A percentile compares a stretch with the other conserved stretches of the same genome.
phyloP scores from a whole-genome alignment of 805 yeast genomes.

The Wickerhamomyces xylosicus region DNA sequence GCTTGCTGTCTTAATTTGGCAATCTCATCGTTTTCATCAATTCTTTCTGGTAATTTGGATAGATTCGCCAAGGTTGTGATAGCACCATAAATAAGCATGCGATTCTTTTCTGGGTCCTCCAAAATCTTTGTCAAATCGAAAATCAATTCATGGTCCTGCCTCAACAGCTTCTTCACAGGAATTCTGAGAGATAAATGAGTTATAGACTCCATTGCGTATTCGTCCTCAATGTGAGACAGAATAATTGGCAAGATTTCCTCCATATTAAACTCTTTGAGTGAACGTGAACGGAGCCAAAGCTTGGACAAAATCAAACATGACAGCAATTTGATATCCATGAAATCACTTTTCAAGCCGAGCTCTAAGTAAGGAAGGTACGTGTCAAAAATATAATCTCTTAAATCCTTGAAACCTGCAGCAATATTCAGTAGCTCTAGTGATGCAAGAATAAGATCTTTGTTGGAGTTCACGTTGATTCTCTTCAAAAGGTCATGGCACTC shows the following conservation, averaged over 20 bases:
- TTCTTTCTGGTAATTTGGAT: constrained; percentile 8
- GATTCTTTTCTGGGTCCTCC: constrained; percentile 7
- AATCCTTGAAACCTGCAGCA: constrained; percentile 40
- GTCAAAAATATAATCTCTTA: constrained; percentile 36
- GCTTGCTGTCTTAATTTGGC: constrained; percentile 22
- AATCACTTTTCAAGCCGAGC: constrained; percentile 20
- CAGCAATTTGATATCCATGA: constrained; percentile 19
- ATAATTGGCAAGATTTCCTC: constrained; percentile 24
- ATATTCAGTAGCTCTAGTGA: constrained; percentile 28
- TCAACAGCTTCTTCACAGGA: constrained; percentile 24
- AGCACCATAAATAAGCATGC: constrained; percentile 19
- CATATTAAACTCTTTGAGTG: constrained; percentile 19
- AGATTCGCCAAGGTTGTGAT: constrained; percentile 25
- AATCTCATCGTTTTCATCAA: constrained; percentile 16
- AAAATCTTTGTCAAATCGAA: constrained; percentile 20
- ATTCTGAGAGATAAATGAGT: constrained; percentile 38
- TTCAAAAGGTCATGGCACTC: constrained; percentile 19
- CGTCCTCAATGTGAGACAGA: constrained; percentile 13
- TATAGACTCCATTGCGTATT: constrained; percentile 32
- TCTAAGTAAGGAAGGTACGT: constrained; percentile 32
- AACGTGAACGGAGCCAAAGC: constrained; percentile 33
- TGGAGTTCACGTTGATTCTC: constrained; percentile 3
- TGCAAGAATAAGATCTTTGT: constrained; percentile 11
- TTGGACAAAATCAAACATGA: constrained; percentile 42
- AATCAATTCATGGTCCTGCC: constrained; percentile 27